Evolutionary conservation across 768 basidiomycete species (phyloP).

Genomic region (Termitomyces titanicus): DNA sequence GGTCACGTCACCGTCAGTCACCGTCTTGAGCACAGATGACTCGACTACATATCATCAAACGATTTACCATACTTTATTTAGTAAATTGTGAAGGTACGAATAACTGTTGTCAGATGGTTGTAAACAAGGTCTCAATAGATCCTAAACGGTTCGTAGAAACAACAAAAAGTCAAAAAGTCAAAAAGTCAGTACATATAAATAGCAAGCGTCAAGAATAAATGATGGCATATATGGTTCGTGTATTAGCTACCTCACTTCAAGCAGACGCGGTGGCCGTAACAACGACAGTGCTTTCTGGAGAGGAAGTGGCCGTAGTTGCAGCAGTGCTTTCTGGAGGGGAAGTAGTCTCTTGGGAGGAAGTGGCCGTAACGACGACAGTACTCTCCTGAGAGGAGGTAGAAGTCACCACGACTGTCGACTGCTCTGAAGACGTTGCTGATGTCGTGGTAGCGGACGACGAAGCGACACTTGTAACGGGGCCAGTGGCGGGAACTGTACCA

Average conservation of each 20-base stretch:
- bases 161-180: neutral
- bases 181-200: neutral
- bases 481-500: neutral
- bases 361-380: neutral
- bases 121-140: too few species aligned
- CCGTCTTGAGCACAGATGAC: too few species aligned
- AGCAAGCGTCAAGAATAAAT: neutral
- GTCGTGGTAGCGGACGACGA: neutral
- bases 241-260: neutral
- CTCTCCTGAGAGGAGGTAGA: neutral
- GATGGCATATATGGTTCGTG: neutral
- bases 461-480: neutral
- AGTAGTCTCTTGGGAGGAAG: neutral
- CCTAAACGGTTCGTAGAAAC: neutral
- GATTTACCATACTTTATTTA: neutral
- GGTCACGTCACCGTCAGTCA: too few species aligned
- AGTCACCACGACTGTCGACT: neutral
- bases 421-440: neutral
- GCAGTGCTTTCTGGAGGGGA: neutral
- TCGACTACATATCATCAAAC: too few species aligned
- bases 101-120: neutral
- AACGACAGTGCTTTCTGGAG: neutral
- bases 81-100: neutral
- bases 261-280: slow-evolving; percentile 3
- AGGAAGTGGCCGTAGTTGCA: neutral